phyloP scores from a whole-genome alignment of 2,329 filamentous ascomycete species.

The Epichloe sibirici region DNA sequence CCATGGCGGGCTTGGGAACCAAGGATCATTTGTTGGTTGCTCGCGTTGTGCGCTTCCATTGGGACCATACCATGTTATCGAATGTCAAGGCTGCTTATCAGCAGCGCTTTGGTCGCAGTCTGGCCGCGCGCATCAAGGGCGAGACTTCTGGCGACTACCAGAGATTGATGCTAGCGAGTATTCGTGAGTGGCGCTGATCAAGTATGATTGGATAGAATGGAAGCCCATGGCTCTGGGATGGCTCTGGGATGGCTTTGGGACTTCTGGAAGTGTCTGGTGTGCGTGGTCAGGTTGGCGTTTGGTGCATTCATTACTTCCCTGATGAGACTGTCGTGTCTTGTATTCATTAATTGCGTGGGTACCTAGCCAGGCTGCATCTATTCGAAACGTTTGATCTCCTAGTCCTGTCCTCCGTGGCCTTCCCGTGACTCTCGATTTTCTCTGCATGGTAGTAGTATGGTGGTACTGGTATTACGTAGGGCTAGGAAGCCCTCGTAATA shows the following conservation, averaged over 20 bases:
- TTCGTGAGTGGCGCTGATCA: conserved; percentile 28
- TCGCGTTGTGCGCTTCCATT: conserved; percentile 70
- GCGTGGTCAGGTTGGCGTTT: background rate
- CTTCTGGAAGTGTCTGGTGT: background rate
- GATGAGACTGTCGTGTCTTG: background rate
- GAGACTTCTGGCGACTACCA: conserved; percentile 84
- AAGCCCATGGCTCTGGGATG: background rate
- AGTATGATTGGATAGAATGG: background rate
- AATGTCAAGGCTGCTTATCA: conserved; percentile 71
- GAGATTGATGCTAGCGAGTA: conserved; percentile 59
- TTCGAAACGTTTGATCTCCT: background rate
- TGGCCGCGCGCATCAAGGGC: conserved; percentile 58
- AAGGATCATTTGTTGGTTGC: conserved; percentile 71
- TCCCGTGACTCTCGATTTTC: too few species aligned
- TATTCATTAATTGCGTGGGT: background rate
- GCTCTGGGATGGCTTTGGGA: background rate
- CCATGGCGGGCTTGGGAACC: conserved; percentile 79
- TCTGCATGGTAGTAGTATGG: too few species aligned
- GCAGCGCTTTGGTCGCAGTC: conserved; percentile 53
- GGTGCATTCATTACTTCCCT: background rate
- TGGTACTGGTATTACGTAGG: background rate
- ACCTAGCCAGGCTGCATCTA: background rate
- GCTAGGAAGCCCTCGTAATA: background rate
- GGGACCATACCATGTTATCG: conserved; percentile 63
- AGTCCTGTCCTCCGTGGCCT: too few species aligned